Base-by-base conservation (phyloP, 108 stramenopile genomes). In the Cyclotella distinguenda region DNA sequence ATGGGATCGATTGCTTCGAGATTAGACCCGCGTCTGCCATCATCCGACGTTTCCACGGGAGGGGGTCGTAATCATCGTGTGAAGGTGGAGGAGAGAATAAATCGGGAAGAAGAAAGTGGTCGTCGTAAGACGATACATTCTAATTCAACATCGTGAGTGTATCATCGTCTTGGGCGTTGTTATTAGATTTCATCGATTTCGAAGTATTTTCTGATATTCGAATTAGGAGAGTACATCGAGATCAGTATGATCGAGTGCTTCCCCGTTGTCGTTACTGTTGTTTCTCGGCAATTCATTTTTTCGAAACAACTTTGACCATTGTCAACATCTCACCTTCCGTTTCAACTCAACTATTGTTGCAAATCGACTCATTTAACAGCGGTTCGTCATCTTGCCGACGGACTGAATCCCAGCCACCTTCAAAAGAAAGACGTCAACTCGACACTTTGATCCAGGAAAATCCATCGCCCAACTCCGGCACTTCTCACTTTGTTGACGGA, bases 391-490 rank as follows among this genome's bases (percentile, higher is more conserved):
- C 31, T 16, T 30, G 42, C 30, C 51, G 28, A 42, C 18, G 22
- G 11, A 15, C 53, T 44, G 22, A 28, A 16, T 22, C 25, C 12
- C 38, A 25, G 11, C 43, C 32, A 22, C 43, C 65, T 1, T 21
- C 32, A 7, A 54, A 55, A 45, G 67, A 68, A 39, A 68, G 59
- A 47, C 48, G 34, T 46, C 56, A 58, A n/a, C 56, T 39, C 11
- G n/a, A 27, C 1, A 31, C 39, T n/a, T 42, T 42, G 39, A 58
- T 58, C 10, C 39, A 58, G 40, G 31, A 58, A 42, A 42, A 12
- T 6, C 34, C 19, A 35, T 33, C 54, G 13, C 33, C 34, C 16
- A 15, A 38, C 12, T 8, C 6, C 39, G 23, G 36, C 36, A 58
- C 4, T 16, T 22, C 4, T 34, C 8, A n/a, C 30, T n/a, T n/a